These are phyloP conservation scores for Fusarium buharicum DNA, from an alignment of 2,329 filamentous ascomycete genomes.

Conservation along the genomic window DNA sequence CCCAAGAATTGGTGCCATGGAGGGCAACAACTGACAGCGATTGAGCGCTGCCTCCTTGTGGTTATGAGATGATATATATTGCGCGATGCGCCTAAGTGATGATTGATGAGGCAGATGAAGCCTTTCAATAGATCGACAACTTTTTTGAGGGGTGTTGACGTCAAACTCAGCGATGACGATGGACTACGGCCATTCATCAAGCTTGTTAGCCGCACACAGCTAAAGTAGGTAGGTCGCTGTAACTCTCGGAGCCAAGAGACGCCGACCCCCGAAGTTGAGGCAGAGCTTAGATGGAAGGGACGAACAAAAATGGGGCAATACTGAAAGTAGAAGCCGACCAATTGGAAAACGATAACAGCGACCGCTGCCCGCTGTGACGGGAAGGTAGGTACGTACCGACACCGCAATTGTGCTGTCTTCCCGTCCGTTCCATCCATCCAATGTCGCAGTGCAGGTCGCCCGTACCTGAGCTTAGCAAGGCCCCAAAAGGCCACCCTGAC, in stretches of 20 bases:
- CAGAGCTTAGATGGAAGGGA: neutral
- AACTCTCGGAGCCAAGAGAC: constrained; percentile 36
- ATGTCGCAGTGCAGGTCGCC: constrained; percentile 16
- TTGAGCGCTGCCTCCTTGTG: constrained; percentile 26
- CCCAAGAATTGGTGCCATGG: constrained; percentile 50
- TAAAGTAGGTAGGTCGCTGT: constrained; percentile 7
- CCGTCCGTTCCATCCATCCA: constrained; percentile 3
- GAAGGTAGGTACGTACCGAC: constrained; percentile 33
- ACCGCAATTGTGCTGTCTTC: constrained; percentile 37
- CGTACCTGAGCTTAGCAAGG: constrained; percentile 31
- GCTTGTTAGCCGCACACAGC: constrained; percentile 40
- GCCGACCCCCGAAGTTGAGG: constrained; percentile 36
- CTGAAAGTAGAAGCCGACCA: constrained; percentile 8
- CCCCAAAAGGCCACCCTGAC: constrained; percentile 43
- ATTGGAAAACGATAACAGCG: constrained; percentile 4
- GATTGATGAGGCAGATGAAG: constrained; percentile 8
- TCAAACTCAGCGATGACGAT: constrained; percentile 41
- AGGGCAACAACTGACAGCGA: constrained; percentile 33
- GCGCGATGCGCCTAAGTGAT: constrained; percentile 6
- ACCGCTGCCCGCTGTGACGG: neutral
- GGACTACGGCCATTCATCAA: constrained; percentile 36
- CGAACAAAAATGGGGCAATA: constrained; percentile 2
- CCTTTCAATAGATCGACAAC: constrained; percentile 14
- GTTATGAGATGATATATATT: constrained; percentile 9
- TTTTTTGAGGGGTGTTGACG: constrained; percentile 41